Conservation (phyloP, 495 filamentous ascomycete genomes). For the Chaetomium tenue region DNA sequence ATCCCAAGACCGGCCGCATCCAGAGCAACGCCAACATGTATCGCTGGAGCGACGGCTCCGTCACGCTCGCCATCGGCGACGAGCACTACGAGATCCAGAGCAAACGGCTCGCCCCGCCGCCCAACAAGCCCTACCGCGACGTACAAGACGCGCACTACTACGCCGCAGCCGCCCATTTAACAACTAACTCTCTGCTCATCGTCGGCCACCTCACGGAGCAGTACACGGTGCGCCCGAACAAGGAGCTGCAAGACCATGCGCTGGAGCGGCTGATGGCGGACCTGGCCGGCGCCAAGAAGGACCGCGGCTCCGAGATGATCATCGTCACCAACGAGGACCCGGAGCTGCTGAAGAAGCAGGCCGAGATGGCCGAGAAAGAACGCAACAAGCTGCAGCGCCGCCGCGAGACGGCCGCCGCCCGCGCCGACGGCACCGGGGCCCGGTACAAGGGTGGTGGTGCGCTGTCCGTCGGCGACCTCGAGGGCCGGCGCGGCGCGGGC, state of each 20-base stretch:
- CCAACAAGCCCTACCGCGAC: constrained; percentile 59
- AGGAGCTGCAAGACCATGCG: constrained; percentile 71
- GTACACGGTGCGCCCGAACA: constrained; percentile 67
- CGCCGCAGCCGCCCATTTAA: constrained; percentile 69
- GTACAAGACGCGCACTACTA: constrained; percentile 79
- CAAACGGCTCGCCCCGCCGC: constrained; percentile 70
- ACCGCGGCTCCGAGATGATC: constrained; percentile 51
- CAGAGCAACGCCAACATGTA: constrained; percentile 76
- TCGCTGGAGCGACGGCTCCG: constrained; percentile 79
- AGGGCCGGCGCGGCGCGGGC: constrained; percentile 51
- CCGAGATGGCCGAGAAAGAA: constrained; percentile 72
- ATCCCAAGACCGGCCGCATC: constrained; percentile 48
- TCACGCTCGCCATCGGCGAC: constrained; percentile 69
- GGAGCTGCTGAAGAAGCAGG: constrained; percentile 71
- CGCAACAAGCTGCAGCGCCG: constrained; percentile 64
- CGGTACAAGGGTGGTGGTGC: constrained; percentile 55
- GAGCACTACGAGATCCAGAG: constrained; percentile 77
- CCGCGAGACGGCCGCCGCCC: constrained; percentile 65
- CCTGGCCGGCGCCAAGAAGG: constrained; percentile 58
- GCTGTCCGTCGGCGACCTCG: constrained; percentile 70
- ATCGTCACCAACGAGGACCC: constrained; percentile 71
- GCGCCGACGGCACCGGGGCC: constrained; percentile 55
- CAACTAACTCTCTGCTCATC: constrained; percentile 65
- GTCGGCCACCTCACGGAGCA: constrained; percentile 79
- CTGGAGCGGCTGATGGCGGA: constrained; percentile 69